These are phyloP conservation scores for Cytospora paraplurivora DNA, from an alignment of 2,329 filamentous ascomycete species.

Conservation along the genomic window DNA sequence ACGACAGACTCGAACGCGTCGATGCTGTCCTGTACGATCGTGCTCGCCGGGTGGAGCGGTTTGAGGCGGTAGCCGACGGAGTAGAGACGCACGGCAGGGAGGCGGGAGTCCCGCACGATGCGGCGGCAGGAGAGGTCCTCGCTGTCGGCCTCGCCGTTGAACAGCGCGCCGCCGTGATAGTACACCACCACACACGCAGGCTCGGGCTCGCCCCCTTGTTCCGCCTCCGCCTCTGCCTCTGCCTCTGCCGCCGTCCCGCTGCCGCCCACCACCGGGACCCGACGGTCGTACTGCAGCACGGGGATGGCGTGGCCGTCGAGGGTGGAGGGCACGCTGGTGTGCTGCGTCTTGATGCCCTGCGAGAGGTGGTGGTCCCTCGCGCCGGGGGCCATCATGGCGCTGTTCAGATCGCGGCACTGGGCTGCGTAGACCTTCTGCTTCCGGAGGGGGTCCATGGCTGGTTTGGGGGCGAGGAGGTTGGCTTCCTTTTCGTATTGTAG, in stretches of 20 bases:
- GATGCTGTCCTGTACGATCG: slow-evolving; percentile 46
- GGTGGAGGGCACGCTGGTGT: slow-evolving; percentile 38
- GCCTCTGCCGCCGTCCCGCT: not conserved
- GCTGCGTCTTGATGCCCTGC: slow-evolving; percentile 36
- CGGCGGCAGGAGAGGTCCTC: slow-evolving; percentile 52
- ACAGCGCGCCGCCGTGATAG: slow-evolving; percentile 52
- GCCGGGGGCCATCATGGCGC: slow-evolving; percentile 40
- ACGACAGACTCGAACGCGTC: slow-evolving; percentile 39
- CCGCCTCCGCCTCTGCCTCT: not conserved
- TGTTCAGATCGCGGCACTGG: slow-evolving; percentile 43
- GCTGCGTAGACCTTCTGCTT: slow-evolving; percentile 45
- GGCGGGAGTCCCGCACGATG: slow-evolving; percentile 38
- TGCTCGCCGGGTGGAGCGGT: slow-evolving; percentile 42
- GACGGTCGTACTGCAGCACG: slow-evolving; percentile 39
- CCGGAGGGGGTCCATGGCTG: slow-evolving; percentile 34
- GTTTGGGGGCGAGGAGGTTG: slow-evolving; percentile 35
- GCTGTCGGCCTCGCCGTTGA: slow-evolving; percentile 51
- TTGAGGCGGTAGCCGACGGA: slow-evolving; percentile 51
- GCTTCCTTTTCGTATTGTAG: slow-evolving; percentile 41
- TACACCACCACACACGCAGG: slow-evolving; percentile 43
- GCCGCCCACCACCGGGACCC: slow-evolving; percentile 23
- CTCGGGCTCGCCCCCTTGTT: slow-evolving; percentile 1
- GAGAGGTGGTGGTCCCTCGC: slow-evolving; percentile 43
- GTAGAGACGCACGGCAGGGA: slow-evolving; percentile 40
- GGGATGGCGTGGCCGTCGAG: slow-evolving; percentile 41